A percentile compares a stretch with the other conserved stretches of the same genome.
Conservation (phyloP, 805 yeast genomes). For the Zygotorulaspora danielsina region DNA sequence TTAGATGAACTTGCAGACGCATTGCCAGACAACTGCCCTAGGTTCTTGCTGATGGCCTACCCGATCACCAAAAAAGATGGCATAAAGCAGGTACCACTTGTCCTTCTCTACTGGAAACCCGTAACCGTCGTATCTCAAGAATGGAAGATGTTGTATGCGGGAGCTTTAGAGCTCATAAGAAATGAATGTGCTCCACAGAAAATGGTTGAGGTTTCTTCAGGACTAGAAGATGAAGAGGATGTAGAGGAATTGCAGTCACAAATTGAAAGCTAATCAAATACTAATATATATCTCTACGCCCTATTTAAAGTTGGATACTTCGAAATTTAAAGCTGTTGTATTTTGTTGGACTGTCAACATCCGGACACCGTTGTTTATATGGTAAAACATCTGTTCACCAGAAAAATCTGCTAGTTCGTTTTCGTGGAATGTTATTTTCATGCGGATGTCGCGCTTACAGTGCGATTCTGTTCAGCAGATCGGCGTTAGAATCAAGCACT, state of each 20-base stretch:
- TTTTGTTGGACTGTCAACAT: too few relatives aligned
- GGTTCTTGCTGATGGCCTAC: constrained; percentile 71
- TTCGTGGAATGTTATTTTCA: too few relatives aligned
- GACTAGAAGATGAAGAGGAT: constrained; percentile 34
- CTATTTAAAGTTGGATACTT: too few relatives aligned
- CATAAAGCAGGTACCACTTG: constrained; percentile 65
- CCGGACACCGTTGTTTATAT: too few relatives aligned
- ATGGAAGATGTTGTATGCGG: constrained; percentile 83
- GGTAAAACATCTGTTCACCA: too few relatives aligned
- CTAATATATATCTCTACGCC: background rate
- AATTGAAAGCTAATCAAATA: constrained; percentile 37
- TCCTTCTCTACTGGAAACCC: constrained; percentile 84
- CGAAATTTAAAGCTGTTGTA: too few relatives aligned
- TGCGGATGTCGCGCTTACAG: too few relatives aligned
- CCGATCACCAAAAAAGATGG: constrained; percentile 72
- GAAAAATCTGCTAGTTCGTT: too few relatives aligned
- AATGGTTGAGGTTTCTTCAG: constrained; percentile 35
- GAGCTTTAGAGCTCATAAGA: constrained; percentile 77
- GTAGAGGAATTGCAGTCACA: constrained; percentile 31
- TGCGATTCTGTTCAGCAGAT: too few relatives aligned
- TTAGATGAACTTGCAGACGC: constrained; percentile 66
- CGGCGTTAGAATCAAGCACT: too few relatives aligned
- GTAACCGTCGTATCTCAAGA: constrained; percentile 74
- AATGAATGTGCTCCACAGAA: constrained; percentile 70
- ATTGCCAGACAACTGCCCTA: constrained; percentile 76